Evolutionary conservation across 2,329 filamentous ascomycete genomes (phyloP).

Genomic region (Phialophora verrucosa): DNA sequence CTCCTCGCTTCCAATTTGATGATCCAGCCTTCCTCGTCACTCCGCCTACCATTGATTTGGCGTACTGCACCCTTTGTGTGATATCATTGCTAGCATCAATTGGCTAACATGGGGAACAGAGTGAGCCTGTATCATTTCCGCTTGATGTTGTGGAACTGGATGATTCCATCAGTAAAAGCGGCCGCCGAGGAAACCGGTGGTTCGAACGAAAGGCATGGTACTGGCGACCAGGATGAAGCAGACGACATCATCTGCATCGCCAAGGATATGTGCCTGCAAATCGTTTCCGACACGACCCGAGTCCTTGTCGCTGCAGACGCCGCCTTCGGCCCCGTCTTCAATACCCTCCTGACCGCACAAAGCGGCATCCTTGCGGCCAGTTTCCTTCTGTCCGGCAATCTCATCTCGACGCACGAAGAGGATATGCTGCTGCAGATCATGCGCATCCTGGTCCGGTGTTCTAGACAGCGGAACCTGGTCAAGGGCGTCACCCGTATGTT

Average conservation of each 20-base stretch:
- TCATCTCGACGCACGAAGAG: slow-evolving; percentile 18
- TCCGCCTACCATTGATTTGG: slow-evolving; percentile 19
- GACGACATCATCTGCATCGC: slow-evolving; percentile 6
- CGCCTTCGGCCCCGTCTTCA: slow-evolving; percentile 12
- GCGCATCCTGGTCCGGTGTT: slow-evolving; percentile 16
- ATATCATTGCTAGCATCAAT: not conserved
- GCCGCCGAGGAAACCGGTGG: not conserved
- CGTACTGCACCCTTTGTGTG: slow-evolving; percentile 10
- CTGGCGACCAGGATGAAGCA: not conserved
- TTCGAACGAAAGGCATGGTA: not conserved
- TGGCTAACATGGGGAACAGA: slow-evolving; percentile 5
- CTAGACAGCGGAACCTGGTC: slow-evolving; percentile 20
- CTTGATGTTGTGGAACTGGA: slow-evolving; percentile 24
- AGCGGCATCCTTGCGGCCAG: slow-evolving; percentile 22
- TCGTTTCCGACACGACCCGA: not conserved
- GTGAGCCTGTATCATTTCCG: slow-evolving; percentile 23
- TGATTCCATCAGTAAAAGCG: slow-evolving; percentile 7
- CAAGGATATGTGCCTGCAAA: slow-evolving; percentile 14
- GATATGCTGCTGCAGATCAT: slow-evolving; percentile 25
- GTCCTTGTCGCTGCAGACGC: slow-evolving; percentile 8
- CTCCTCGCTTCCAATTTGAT: slow-evolving; percentile 11
- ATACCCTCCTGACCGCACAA: slow-evolving; percentile 21
- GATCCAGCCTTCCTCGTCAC: slow-evolving; percentile 12
- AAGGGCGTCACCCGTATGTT: slow-evolving; percentile 30
- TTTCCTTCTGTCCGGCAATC: slow-evolving; percentile 22